These are phyloP conservation scores for Fraxinus angustifolia DNA, from an alignment of 305 asterid genomes.

Conservation along the genomic window DNA sequence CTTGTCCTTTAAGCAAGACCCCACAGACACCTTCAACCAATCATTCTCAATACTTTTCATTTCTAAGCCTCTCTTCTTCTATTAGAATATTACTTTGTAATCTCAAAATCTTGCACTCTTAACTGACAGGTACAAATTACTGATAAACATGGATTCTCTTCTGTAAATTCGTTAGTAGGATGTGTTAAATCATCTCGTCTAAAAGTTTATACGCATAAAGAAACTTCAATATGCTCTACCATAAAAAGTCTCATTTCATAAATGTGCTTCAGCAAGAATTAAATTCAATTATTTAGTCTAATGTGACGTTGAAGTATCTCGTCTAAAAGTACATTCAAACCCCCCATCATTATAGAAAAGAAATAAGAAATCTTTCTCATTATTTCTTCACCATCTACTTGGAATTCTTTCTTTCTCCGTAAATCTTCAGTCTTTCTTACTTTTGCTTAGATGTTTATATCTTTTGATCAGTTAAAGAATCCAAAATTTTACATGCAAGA, in stretches of 20 bases:
- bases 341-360: background rate
- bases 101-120: background rate
- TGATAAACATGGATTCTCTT: background rate
- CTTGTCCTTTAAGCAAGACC: constrained; percentile 43
- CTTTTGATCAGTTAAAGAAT: background rate
- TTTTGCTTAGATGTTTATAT: constrained; percentile 8
- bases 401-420: background rate
- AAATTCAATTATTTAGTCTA: background rate
- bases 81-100: constrained; percentile 8
- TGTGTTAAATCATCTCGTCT: background rate
- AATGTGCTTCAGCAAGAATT: background rate
- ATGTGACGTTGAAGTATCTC: background rate
- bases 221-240: background rate
- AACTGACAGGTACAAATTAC: background rate
- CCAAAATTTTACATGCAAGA: constrained; percentile 31
- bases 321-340: background rate
- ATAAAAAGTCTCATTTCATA: background rate
- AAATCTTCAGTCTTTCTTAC: background rate
- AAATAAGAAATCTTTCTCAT: background rate
- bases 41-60: constrained; percentile 36
- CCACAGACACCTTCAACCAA: constrained; percentile 53
- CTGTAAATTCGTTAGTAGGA: background rate
- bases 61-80: constrained; percentile 21
- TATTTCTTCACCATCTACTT: background rate
- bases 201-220: background rate